Evolutionary conservation across 352 stramenopile genomes (phyloP).

Genomic region (Pythium periplocum): DNA sequence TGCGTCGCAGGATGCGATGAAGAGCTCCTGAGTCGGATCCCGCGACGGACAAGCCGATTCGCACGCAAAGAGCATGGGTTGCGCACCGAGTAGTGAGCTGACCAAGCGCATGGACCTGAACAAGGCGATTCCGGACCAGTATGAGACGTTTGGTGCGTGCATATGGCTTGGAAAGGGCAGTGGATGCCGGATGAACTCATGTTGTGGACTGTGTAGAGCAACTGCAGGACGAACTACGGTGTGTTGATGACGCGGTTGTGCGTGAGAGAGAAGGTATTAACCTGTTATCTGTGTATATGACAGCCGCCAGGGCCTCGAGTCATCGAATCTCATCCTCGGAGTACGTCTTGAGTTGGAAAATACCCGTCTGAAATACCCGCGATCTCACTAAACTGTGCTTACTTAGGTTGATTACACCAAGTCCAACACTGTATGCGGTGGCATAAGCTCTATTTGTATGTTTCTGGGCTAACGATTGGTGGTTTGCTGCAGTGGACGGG

Average conservation of each 20-base stretch:
- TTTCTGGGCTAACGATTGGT: background rate
- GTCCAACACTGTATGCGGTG: conserved; percentile 49
- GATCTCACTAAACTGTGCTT: background rate
- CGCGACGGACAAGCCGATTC: too few species aligned
- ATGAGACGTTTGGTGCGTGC: conserved; percentile 51
- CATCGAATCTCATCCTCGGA: conserved; percentile 62
- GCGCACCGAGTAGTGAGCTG: background rate
- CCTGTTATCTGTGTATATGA: background rate
- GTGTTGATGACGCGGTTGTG: background rate
- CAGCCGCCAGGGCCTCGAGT: conserved; percentile 52
- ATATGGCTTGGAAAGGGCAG: background rate
- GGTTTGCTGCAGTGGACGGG: conserved; percentile 50
- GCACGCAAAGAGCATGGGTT: background rate
- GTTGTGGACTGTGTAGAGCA: background rate
- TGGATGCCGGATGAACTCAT: background rate
- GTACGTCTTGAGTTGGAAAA: conserved; percentile 23
- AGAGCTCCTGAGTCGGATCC: too few species aligned
- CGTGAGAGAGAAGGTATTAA: background rate
- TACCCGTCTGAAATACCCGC: background rate
- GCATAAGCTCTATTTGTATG: background rate
- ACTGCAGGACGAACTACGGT: conserved; percentile 49
- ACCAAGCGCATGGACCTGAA: conserved; percentile 18
- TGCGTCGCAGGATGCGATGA: too few species aligned
- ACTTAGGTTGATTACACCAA: conserved; percentile 71
- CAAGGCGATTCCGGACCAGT: conserved; percentile 46